These are phyloP conservation scores for Chalaropsis thielavioides DNA, from an alignment of 2,329 filamentous ascomycete species.

Conservation along the genomic window DNA sequence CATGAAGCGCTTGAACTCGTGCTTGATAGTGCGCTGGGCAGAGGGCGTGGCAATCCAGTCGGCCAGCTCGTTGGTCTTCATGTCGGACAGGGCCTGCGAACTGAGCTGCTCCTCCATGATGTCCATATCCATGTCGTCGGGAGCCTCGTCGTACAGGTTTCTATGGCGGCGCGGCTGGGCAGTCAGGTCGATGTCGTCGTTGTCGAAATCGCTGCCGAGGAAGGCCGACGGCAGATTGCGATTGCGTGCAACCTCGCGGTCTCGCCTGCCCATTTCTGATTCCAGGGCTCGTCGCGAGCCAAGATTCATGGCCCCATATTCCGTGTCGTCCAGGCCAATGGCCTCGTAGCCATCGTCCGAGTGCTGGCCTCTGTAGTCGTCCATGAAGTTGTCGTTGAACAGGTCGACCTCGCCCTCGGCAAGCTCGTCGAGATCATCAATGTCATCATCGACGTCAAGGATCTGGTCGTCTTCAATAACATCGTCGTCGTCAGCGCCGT, in stretches of 20 bases:
- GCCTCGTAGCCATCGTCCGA: slow-evolving; percentile 51
- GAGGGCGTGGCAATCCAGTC: slow-evolving; percentile 89
- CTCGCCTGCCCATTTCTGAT: slow-evolving; percentile 56
- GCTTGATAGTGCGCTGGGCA: slow-evolving; percentile 82
- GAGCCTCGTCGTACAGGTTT: slow-evolving; percentile 86
- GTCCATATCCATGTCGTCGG: slow-evolving; percentile 82
- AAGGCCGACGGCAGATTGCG: slow-evolving; percentile 59
- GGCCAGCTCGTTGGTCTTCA: slow-evolving; percentile 83
- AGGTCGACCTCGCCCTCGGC: slow-evolving; percentile 70
- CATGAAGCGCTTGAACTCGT: slow-evolving; percentile 94
- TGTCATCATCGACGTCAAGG: slow-evolving; percentile 36
- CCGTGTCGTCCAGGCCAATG: slow-evolving; percentile 58
- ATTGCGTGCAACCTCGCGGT: slow-evolving; percentile 53
- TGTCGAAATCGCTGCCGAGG: slow-evolving; percentile 68
- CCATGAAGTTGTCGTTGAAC: slow-evolving; percentile 59
- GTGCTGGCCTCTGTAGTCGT: slow-evolving; percentile 52
- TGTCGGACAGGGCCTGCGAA: slow-evolving; percentile 76
- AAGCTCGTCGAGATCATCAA: slow-evolving; percentile 66
- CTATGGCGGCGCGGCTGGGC: slow-evolving; percentile 72
- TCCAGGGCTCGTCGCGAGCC: slow-evolving; percentile 57
- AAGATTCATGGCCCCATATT: slow-evolving; percentile 55
- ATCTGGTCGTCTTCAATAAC: slow-evolving; percentile 57
- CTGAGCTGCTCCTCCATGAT: slow-evolving; percentile 94
- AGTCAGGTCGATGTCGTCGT: slow-evolving; percentile 70
- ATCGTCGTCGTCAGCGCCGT: slow-evolving; percentile 52